Evolutionary conservation across 2,329 filamentous ascomycete genomes (phyloP).

Genomic region (Pseudocercospora musae): DNA sequence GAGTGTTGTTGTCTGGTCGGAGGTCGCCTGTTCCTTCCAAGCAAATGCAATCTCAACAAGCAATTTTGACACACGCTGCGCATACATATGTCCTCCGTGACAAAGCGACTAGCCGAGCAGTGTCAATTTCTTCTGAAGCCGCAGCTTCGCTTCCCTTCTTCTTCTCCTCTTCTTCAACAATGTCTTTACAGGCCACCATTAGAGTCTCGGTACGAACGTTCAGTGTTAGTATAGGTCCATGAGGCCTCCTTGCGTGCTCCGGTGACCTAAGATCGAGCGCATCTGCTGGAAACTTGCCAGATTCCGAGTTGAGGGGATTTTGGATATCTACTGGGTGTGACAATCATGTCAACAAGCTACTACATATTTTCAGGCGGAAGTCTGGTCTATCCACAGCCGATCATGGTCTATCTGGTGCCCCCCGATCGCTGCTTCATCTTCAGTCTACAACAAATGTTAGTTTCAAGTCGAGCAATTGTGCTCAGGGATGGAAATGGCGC

Average conservation of each 20-base stretch:
- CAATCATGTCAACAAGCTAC: conserved; percentile 22
- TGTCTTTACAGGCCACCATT: conserved; percentile 85
- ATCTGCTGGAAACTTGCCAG: conserved; percentile 54
- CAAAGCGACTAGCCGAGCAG: conserved; percentile 1
- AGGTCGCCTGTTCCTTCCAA: conserved; percentile 5
- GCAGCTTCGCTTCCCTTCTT: conserved; percentile 7
- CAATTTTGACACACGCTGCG: not conserved
- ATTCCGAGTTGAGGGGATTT: conserved; percentile 44
- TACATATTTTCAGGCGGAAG: conserved; percentile 1
- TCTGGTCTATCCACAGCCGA: not conserved
- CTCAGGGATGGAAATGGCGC: conserved; percentile 2
- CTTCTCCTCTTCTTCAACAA: conserved; percentile 55
- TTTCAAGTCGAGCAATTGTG: not conserved
- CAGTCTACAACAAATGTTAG: conserved; percentile 44
- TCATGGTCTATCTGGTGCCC: conserved; percentile 26
- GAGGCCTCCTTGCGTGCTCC: conserved; percentile 90
- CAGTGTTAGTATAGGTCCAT: conserved; percentile 87
- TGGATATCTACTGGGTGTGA: conserved; percentile 44
- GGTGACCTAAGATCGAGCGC: conserved; percentile 80
- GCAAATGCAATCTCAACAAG: not conserved
- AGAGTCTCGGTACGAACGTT: conserved; percentile 98
- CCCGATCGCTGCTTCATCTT: conserved; percentile 77
- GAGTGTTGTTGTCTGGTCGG: conserved; percentile 1
- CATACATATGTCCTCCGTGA: not conserved
- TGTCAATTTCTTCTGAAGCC: conserved; percentile 4